Percentiles rank a stretch among this genome's conserved stretches.
Conservation (phyloP, 2,329 filamentous ascomycete genomes). For the Scedosporium boydii region DNA sequence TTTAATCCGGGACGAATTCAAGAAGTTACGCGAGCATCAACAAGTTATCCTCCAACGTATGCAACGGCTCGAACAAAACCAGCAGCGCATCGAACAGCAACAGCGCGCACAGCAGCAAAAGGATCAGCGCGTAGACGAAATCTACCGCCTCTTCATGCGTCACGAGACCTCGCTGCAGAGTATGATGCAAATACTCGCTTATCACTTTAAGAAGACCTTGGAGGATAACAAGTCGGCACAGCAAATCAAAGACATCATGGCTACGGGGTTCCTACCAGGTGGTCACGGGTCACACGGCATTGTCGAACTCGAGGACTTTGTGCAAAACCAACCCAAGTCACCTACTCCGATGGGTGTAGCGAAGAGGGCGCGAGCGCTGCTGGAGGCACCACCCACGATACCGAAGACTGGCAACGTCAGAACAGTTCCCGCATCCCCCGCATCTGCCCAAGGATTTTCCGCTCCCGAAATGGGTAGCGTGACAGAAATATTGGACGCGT, state of each 20-base stretch:
- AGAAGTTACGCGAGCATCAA: constrained; percentile 77
- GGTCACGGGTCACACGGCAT: constrained; percentile 49
- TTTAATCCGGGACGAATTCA: constrained; percentile 68
- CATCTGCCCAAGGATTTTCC: constrained; percentile 21
- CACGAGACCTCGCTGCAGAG: constrained; percentile 98
- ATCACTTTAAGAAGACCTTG: constrained; percentile 88
- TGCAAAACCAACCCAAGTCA: constrained; percentile 35
- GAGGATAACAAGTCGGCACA: constrained; percentile 70
- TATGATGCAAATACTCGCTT: constrained; percentile 94
- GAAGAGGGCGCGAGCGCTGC: constrained; percentile 43
- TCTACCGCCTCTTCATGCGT: constrained; percentile 45
- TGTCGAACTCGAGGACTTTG: constrained; percentile 51
- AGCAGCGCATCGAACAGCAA: constrained; percentile 41
- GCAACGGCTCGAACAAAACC: constrained; percentile 68
- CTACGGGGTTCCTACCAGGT: constrained; percentile 44
- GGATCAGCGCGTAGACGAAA: constrained; percentile 10
- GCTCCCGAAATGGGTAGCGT: constrained; percentile 44
- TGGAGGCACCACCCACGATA: constrained; percentile 34
- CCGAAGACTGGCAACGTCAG: constrained; percentile 16
- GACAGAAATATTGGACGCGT: constrained; percentile 50
- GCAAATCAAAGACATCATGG: constrained; percentile 75
- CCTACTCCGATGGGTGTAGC: constrained; percentile 28
- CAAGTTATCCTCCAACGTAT: constrained; percentile 78
- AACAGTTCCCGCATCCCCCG: constrained; percentile 15
- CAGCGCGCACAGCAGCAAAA: constrained; percentile 10